These are phyloP conservation scores for Discostella stelligera DNA, from an alignment of 352 stramenopile genomes.

Conservation along the genomic window DNA sequence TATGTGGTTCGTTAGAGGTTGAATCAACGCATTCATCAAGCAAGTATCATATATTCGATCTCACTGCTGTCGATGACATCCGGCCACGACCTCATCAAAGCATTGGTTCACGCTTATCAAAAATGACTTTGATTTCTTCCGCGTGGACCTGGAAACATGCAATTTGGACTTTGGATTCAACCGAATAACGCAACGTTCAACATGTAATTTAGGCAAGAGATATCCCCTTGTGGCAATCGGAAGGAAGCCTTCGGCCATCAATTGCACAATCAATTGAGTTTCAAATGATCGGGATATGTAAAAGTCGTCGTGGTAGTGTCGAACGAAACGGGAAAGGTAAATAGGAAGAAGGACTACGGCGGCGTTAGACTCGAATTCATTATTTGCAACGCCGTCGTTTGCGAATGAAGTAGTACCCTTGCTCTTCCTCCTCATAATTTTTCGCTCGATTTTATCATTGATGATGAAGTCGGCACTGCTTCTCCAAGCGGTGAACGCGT, in stretches of 20 bases:
- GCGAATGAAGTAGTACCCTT: background rate
- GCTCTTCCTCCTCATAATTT: background rate
- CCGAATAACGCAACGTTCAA: constrained; percentile 85
- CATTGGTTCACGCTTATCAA: constrained; percentile 87
- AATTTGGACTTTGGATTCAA: constrained; percentile 47
- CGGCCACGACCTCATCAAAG: constrained; percentile 87
- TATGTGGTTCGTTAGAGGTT: background rate
- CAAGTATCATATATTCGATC: background rate
- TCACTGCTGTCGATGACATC: constrained; percentile 89
- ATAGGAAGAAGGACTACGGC: constrained; percentile 65
- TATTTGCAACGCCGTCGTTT: background rate
- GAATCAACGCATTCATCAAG: background rate
- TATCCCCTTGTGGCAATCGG: constrained; percentile 88
- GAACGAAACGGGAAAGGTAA: constrained; percentile 86
- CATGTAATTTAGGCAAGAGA: constrained; percentile 88
- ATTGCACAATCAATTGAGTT: constrained; percentile 85
- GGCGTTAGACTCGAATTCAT: background rate
- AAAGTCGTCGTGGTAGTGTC: constrained; percentile 91
- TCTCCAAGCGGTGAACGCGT: background rate
- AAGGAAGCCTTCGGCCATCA: constrained; percentile 93
- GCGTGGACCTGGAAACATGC: constrained; percentile 88
- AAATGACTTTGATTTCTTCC: constrained; percentile 89
- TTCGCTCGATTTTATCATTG: background rate
- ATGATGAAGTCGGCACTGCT: background rate
- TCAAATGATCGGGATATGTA: constrained; percentile 90